Evolutionary conservation across 2,329 filamentous ascomycete genomes (phyloP).

Genomic region (Aspergillus ruber): DNA sequence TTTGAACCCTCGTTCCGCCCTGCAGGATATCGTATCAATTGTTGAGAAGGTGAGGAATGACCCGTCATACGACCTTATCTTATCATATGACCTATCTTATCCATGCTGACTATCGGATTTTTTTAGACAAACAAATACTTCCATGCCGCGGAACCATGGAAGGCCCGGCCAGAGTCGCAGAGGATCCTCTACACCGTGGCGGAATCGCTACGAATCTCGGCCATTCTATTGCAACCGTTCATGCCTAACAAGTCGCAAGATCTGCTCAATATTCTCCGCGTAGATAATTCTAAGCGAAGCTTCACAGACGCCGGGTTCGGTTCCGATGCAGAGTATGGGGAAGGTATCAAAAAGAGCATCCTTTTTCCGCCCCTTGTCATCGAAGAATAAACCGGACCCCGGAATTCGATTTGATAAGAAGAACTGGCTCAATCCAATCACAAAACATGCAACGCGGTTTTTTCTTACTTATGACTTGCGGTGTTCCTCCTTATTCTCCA

Average conservation of each 20-base stretch:
- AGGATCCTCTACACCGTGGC: conserved; percentile 62
- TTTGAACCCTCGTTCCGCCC: conserved; percentile 58
- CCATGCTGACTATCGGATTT: background rate
- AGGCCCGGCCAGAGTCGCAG: conserved; percentile 43
- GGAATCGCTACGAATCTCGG: conserved; percentile 71
- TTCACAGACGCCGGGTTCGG: conserved; percentile 58
- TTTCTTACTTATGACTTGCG: background rate
- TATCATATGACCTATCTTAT: conserved; percentile 6
- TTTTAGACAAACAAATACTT: conserved; percentile 62
- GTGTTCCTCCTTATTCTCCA: conserved; percentile 4
- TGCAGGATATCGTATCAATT: conserved; percentile 58
- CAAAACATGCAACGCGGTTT: background rate
- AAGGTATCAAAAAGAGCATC: conserved; percentile 39
- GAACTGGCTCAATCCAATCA: conserved; percentile 18
- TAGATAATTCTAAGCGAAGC: conserved; percentile 55
- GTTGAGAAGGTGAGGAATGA: conserved; percentile 50
- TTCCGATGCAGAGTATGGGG: conserved; percentile 65
- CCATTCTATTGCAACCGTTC: conserved; percentile 82
- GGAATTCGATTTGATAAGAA: conserved; percentile 23
- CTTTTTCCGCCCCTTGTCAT: conserved; percentile 47
- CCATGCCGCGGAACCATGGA: conserved; percentile 63
- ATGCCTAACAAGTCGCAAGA: conserved; percentile 72
- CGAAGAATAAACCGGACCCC: conserved; percentile 25
- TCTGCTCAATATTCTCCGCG: conserved; percentile 72
- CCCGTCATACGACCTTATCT: background rate